These are phyloP conservation scores for Corchorus capsularis DNA, from an alignment of 345 rosid species.

Conservation along the genomic window DNA sequence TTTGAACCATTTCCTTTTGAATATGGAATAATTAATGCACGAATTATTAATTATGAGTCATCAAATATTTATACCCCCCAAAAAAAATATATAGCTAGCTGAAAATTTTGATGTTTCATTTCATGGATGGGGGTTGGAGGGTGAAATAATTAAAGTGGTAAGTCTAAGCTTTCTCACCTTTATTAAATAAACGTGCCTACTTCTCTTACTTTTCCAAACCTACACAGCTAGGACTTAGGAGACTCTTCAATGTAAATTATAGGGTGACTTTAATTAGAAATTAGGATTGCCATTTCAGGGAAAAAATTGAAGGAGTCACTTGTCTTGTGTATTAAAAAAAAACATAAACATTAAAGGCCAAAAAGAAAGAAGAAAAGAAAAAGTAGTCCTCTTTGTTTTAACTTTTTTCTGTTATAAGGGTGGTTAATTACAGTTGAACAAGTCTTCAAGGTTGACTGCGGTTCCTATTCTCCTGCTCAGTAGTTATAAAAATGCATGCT, in stretches of 20 bases:
- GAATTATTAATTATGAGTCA: no score
- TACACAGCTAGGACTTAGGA: background rate
- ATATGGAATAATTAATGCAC: no score
- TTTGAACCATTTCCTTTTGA: no score
- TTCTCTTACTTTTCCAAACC: background rate
- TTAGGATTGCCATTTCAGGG: background rate
- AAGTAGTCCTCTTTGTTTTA: background rate
- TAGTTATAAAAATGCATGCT: background rate
- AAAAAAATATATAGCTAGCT: no score
- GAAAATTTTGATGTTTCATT: no score
- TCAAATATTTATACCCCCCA: no score
- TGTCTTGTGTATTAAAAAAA: background rate
- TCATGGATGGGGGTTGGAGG: no score
- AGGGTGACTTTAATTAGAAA: background rate
- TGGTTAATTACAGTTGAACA: slow-evolving; percentile 39
- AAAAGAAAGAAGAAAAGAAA: background rate
- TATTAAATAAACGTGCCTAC: background rate
- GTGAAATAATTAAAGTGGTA: no score
- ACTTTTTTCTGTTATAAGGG: slow-evolving; percentile 23
- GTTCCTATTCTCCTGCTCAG: slow-evolving; percentile 8
- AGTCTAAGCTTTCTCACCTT: no score
- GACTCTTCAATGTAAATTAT: background rate
- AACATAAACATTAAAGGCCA: background rate
- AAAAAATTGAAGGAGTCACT: background rate
- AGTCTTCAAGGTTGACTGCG: slow-evolving; percentile 13